Conservation (phyloP, 495 filamentous ascomycete species). For the Hypoxylon perforatum region DNA sequence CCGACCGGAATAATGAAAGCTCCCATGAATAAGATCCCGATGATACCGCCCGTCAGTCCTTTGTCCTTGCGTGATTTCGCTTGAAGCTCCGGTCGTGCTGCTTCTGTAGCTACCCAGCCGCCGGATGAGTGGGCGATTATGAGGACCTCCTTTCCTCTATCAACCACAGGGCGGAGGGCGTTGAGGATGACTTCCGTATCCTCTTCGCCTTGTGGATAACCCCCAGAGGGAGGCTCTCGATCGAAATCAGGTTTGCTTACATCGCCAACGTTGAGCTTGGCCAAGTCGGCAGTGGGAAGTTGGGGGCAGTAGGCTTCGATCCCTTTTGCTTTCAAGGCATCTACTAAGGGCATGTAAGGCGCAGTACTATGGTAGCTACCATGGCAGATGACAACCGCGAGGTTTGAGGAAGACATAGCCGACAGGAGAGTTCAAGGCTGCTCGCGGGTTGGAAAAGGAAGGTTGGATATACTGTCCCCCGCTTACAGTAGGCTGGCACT, state of each 20-base stretch:
- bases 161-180: conserved; percentile 37
- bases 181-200: conserved; percentile 41
- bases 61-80: conserved; percentile 25
- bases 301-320: conserved; percentile 51
- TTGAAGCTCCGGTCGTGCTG: conserved; percentile 45
- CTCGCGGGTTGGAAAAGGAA: too few species aligned
- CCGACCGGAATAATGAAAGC: conserved; percentile 48
- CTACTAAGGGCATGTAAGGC: conserved; percentile 46
- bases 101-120: conserved; percentile 51
- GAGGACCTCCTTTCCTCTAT: conserved; percentile 43
- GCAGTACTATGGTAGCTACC: conserved; percentile 52
- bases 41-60: conserved; percentile 47
- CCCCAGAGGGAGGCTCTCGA: conserved; percentile 38
- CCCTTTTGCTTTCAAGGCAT: conserved; percentile 36
- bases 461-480: too few species aligned
- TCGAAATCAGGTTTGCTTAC: conserved; percentile 45
- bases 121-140: conserved; percentile 49
- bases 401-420: too few species aligned
- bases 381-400: conserved; percentile 44
- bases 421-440: too few species aligned
- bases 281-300: conserved; percentile 48
- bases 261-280: conserved; percentile 48
- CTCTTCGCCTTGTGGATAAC: conserved; percentile 44
- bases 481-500: too few species aligned
- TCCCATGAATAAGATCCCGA: conserved; percentile 50